These are phyloP conservation scores for Musa itinerans DNA, from an alignment of 176 grass and related monocot species.

Conservation along the genomic window DNA sequence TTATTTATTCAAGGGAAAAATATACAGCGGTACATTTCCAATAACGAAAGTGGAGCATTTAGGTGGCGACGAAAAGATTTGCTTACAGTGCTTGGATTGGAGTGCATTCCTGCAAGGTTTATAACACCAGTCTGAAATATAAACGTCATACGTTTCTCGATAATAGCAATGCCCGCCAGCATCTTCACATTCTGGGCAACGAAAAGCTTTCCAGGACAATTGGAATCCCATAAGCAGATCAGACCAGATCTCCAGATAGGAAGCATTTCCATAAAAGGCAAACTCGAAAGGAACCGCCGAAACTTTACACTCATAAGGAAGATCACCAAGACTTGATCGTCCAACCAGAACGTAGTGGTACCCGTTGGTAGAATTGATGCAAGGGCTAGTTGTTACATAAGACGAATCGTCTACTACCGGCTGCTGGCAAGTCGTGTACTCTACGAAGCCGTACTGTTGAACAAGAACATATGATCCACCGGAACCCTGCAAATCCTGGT, in stretches of 20 bases:
- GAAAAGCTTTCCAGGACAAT: neutral
- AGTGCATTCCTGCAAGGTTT: neutral
- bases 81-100: neutral
- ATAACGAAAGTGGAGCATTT: neutral
- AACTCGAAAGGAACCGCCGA: no score
- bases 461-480: no score
- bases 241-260: neutral
- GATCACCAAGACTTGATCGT: no score
- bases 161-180: neutral
- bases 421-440: neutral
- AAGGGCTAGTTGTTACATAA: neutral
- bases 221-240: neutral
- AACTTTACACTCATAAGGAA: no score
- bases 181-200: neutral
- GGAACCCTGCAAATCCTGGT: rapidly evolving
- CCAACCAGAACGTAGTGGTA: neutral
- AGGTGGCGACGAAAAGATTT: neutral
- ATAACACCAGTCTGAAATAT: no score
- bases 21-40: neutral
- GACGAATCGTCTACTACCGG: neutral
- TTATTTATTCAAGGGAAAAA: neutral
- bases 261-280: neutral
- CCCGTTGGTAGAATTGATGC: neutral
- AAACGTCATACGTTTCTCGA: no score
- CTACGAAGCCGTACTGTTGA: no score